phyloP scores from a whole-genome alignment of 495 filamentous ascomycete species.

The Sporormia fimetaria region DNA sequence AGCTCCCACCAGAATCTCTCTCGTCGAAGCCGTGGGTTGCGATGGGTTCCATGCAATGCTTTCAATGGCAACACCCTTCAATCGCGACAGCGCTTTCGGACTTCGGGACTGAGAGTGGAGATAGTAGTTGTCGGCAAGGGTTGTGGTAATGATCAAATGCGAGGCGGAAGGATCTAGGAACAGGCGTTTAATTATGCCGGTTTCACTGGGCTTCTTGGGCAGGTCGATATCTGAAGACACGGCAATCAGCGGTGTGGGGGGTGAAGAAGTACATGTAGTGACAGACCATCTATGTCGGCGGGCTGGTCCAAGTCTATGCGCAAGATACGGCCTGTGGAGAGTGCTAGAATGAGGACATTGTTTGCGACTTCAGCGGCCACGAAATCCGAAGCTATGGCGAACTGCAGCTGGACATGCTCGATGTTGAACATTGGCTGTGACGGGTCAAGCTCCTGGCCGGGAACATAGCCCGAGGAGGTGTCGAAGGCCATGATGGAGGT shows the following conservation, averaged over 20 bases:
- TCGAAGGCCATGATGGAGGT: conserved; percentile 47
- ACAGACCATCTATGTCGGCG: conserved; percentile 83
- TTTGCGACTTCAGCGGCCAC: conserved; percentile 94
- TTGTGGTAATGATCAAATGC: conserved; percentile 83
- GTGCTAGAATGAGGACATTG: conserved; percentile 84
- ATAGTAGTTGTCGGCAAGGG: conserved; percentile 92
- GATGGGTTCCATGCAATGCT: conserved; percentile 91
- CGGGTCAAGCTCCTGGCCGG: conserved; percentile 50
- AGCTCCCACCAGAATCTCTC: conserved; percentile 88
- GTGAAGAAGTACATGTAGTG: background rate
- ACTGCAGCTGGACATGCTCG: conserved; percentile 79
- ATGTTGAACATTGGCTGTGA: conserved; percentile 85
- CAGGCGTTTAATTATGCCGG: conserved; percentile 83
- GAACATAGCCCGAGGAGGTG: conserved; percentile 43
- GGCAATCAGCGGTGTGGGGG: background rate
- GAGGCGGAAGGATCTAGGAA: conserved; percentile 96
- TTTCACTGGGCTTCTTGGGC: conserved; percentile 81
- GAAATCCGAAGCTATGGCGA: conserved; percentile 83
- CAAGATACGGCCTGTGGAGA: conserved; percentile 79
- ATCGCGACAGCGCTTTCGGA: conserved; percentile 64
- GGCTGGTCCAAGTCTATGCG: conserved; percentile 89
- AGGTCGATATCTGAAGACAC: conserved; percentile 73
- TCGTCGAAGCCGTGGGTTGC: conserved; percentile 85
- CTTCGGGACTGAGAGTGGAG: conserved; percentile 88
- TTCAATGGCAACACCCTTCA: conserved; percentile 80